Evolutionary conservation across 306 rosid genomes (phyloP).

Genomic region (Prosopis cineraria): DNA sequence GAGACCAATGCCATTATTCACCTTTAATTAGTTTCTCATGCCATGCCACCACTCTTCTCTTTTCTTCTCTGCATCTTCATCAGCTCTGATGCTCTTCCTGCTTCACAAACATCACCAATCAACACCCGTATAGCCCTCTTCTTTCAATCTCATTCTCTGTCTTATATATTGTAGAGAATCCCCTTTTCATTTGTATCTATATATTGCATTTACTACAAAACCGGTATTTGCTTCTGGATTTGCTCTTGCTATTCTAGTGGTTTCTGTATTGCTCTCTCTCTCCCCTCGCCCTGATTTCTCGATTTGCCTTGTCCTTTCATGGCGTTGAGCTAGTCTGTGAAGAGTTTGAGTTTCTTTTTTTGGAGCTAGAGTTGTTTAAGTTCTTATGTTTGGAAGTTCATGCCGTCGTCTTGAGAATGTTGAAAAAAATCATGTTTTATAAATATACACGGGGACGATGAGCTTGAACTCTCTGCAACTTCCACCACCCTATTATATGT

Average conservation of each 20-base stretch:
- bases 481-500: not conserved
- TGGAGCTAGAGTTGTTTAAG: too few relatives aligned
- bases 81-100: not conserved
- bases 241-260: too few relatives aligned
- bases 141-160: not conserved
- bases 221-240: constrained; percentile 3
- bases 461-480: not conserved
- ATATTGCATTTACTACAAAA: not conserved
- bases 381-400: not conserved
- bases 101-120: not conserved
- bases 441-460: not conserved
- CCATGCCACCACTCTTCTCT: not conserved
- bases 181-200: not conserved
- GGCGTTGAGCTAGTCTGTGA: not conserved
- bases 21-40: not conserved
- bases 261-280: not conserved
- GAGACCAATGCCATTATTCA: not conserved
- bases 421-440: too few relatives aligned
- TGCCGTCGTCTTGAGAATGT: not conserved
- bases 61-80: constrained; percentile 1
- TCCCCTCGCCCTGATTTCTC: constrained; percentile 2
- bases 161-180: not conserved
- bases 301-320: not conserved
- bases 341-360: not conserved
- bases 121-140: not conserved